These are phyloP conservation scores for Parascedosporium putredinis DNA, from an alignment of 2,329 filamentous ascomycete genomes.

Conservation along the genomic window DNA sequence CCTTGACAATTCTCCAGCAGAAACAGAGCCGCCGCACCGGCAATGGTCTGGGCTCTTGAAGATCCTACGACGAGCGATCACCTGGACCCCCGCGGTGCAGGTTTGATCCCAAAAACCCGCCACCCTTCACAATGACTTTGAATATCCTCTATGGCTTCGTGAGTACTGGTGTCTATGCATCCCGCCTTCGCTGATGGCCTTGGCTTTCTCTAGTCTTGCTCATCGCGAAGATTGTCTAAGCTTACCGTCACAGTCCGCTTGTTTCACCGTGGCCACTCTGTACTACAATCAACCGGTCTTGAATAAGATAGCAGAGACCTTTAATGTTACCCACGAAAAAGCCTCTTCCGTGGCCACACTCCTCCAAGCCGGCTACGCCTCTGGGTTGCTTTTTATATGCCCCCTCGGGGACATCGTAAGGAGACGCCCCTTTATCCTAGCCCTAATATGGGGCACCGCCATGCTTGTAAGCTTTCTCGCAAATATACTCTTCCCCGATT, in stretches of 20 bases:
- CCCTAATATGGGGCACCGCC: conserved; percentile 57
- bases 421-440: conserved; percentile 58
- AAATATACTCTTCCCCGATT: too few relatives aligned
- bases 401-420: conserved; percentile 63
- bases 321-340: conserved; percentile 58
- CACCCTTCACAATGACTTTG: conserved; percentile 54
- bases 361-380: conserved; percentile 70
- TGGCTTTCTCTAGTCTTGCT: too few relatives aligned
- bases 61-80: conserved; percentile 19
- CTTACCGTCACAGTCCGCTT: conserved; percentile 32
- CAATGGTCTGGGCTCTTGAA: conserved; percentile 17
- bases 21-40: conserved; percentile 22
- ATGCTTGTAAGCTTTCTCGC: conserved; percentile 42
- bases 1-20: too few relatives aligned
- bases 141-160: conserved; percentile 63
- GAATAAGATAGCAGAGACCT: conserved; percentile 62
- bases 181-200: too few relatives aligned
- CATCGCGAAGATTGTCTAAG: too few relatives aligned
- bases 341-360: conserved; percentile 61
- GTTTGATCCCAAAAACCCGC: conserved; percentile 56
- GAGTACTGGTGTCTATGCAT: too few relatives aligned
- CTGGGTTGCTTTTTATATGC: conserved; percentile 62
- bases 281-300: conserved; percentile 77
- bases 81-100: conserved; percentile 57
- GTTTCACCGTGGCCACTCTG: conserved; percentile 68